Evolutionary conservation across 805 yeast genomes (phyloP), one percentile per base, ranked within the genome.

Genomic region (Ogataea neopini): DNA sequence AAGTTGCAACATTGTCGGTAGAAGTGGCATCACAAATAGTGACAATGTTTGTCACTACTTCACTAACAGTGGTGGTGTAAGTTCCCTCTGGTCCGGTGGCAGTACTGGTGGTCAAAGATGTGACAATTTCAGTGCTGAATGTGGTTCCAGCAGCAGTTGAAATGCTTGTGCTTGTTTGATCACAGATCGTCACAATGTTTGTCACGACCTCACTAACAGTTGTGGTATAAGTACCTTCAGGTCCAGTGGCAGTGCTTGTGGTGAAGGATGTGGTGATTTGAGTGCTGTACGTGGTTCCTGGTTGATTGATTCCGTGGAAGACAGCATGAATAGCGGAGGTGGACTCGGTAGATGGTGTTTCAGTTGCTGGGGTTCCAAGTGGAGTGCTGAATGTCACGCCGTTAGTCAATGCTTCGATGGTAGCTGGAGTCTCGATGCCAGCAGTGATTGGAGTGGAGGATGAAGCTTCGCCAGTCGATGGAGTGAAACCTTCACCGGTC

Each of bases 81-180:
- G 44, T 32, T 32, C 32, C 38, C 17, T 19, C 30, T 4, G 37
- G 23, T 13, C 23, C 39, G 6, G 38, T 34, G 14, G 44, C 44
- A 14, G 38, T 23, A 22, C 44, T 41, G 7, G 36, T 32, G 25
- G 15, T n/a, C 19, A 32, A 4, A 9, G 35, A 17, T 6, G 35
- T 32, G 19, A 32, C 35, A 32, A n/a, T 32, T 17, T n/a, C 35
- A 11, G 35, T 15, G 20, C 20, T 32, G 35, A 32, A 14, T 32
- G 20, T 32, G 4, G 35, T 14, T 4, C 35, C 20, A 17, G 28
- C n/a, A 17, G 9, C 40, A n/a, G 40, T 36, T 19, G 20, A 13
- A 35, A n/a, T 20, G 15, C 25, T 13, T 6, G 40, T 8, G 8
- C 25, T 22, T 22, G 25, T 22, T 8, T 22, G 25, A 8, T 26